Percentiles rank a stretch among this genome's conserved stretches.
These are phyloP conservation scores for Amanita inopinata DNA, from an alignment of 768 basidiomycete species.

Conservation along the genomic window DNA sequence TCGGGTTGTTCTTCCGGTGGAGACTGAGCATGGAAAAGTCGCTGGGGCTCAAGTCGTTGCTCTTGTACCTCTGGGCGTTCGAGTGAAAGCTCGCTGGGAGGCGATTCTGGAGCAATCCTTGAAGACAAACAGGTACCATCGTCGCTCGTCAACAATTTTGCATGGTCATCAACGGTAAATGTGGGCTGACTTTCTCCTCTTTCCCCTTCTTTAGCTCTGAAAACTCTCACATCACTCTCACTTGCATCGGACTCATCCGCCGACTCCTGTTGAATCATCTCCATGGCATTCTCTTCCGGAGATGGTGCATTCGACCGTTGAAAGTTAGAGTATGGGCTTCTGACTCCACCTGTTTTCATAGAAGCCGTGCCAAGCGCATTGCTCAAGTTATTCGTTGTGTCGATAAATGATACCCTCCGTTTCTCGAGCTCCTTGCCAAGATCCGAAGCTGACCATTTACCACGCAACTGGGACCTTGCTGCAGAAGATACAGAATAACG, in stretches of 20 bases:
- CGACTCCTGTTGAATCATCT: not conserved
- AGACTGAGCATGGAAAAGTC: constrained; percentile 2
- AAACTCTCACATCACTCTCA: not conserved
- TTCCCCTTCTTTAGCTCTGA: constrained; percentile 3
- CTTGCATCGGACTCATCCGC: not conserved
- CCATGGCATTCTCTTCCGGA: constrained; percentile 4
- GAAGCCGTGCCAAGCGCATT: not conserved
- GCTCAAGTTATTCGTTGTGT: constrained; percentile 2
- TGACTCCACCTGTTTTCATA: constrained; percentile 8
- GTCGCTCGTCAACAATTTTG: constrained; percentile 6
- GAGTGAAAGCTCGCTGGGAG: not conserved
- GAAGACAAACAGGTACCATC: constrained; percentile 5
- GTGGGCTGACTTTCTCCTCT: constrained; percentile 10
- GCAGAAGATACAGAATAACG: constrained; percentile 7
- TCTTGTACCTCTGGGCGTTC: not conserved
- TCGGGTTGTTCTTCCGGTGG: not conserved
- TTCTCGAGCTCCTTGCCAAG: constrained; percentile 1
- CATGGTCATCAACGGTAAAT: constrained; percentile 8
- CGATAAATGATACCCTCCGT: not conserved
- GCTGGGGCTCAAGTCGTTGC: constrained; percentile 4
- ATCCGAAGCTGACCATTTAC: constrained; percentile 7
- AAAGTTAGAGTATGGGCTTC: constrained; percentile 7
- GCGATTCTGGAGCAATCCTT: constrained; percentile 6
- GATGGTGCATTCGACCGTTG: constrained; percentile 6
- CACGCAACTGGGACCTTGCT: not conserved